phyloP scores from a whole-genome alignment of 106 monocot species.

The Triglochin maritima region DNA sequence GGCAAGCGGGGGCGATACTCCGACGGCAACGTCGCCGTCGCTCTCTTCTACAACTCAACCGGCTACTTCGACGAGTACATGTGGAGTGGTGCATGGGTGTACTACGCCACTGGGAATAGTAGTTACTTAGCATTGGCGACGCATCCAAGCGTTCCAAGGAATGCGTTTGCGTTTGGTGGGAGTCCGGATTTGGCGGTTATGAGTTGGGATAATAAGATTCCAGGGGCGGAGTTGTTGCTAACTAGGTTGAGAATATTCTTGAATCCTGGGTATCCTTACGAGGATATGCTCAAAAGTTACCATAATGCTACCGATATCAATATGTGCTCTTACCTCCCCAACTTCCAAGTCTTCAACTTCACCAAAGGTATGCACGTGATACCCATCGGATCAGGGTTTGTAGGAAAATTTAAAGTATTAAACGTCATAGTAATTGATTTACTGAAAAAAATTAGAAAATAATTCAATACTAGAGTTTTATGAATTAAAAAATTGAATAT shows the following conservation, averaged over 20 bases:
- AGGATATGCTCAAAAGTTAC: constrained; percentile 54
- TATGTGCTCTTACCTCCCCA: constrained; percentile 47
- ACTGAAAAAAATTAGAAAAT: too few species aligned
- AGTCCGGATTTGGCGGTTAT: constrained; percentile 48
- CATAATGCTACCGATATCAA: constrained; percentile 38
- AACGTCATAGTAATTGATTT: too few species aligned
- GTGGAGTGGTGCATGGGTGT: constrained; percentile 90
- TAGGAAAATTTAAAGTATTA: too few species aligned
- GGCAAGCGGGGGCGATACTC: constrained; percentile 34
- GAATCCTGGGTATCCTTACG: constrained; percentile 84
- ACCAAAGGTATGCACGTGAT: constrained; percentile 70
- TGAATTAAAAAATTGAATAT: too few species aligned
- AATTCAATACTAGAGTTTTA: too few species aligned
- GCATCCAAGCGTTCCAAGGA: constrained; percentile 38
- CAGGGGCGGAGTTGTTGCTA: constrained; percentile 61
- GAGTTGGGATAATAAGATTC: constrained; percentile 98
- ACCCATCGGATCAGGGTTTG: too few species aligned
- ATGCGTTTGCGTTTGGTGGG: constrained; percentile 39
- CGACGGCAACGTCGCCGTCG: constrained; percentile 17
- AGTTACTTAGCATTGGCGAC: constrained; percentile 51
- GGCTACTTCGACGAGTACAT: constrained; percentile 94
- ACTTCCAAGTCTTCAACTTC: constrained; percentile 60
- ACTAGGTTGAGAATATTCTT: constrained; percentile 73
- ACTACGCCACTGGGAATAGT: constrained; percentile 76
- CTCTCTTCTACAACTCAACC: constrained; percentile 71